These are phyloP conservation scores for Ogataea angusta DNA, from an alignment of 805 yeast species.

Conservation along the genomic window DNA sequence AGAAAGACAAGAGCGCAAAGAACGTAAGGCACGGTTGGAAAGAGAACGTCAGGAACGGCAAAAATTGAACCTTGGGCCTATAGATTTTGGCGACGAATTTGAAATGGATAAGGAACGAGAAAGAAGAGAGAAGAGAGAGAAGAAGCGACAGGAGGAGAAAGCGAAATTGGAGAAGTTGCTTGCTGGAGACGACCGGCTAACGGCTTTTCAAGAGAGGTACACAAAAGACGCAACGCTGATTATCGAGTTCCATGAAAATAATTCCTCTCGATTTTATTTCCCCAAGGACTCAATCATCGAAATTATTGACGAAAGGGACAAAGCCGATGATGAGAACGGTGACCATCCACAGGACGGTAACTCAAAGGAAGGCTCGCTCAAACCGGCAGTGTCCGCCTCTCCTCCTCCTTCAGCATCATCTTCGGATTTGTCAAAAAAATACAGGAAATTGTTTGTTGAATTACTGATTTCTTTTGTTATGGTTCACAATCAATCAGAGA, in stretches of 20 bases:
- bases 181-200: slow-evolving; percentile 53
- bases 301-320: slow-evolving; percentile 35
- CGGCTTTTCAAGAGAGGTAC: slow-evolving; percentile 76
- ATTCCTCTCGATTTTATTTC: slow-evolving; percentile 66
- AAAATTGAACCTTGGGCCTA: slow-evolving; percentile 12
- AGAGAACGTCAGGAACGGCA: slow-evolving; percentile 19
- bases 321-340: slow-evolving; percentile 15
- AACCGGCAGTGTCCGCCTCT: slow-evolving; percentile 5
- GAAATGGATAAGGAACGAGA: slow-evolving; percentile 16
- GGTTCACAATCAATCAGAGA: slow-evolving; percentile 49
- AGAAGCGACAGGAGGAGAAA: slow-evolving; percentile 20
- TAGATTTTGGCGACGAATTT: slow-evolving; percentile 17
- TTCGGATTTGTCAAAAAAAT: slow-evolving; percentile 15
- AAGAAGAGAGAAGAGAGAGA: slow-evolving; percentile 16
- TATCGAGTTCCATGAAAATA: slow-evolving; percentile 80
- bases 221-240: slow-evolving; percentile 67
- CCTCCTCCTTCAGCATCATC: slow-evolving; percentile 13
- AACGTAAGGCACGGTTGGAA: slow-evolving; percentile 15
- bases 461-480: slow-evolving; percentile 46
- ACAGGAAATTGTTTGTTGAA: slow-evolving; percentile 33
- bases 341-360: background rate
- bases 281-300: slow-evolving; percentile 81
- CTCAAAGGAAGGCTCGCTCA: slow-evolving; percentile 5
- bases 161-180: slow-evolving; percentile 16
- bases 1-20: slow-evolving; percentile 20